Conservation (phyloP, 2,329 filamentous ascomycete genomes). For the Fusarium continuum region DNA sequence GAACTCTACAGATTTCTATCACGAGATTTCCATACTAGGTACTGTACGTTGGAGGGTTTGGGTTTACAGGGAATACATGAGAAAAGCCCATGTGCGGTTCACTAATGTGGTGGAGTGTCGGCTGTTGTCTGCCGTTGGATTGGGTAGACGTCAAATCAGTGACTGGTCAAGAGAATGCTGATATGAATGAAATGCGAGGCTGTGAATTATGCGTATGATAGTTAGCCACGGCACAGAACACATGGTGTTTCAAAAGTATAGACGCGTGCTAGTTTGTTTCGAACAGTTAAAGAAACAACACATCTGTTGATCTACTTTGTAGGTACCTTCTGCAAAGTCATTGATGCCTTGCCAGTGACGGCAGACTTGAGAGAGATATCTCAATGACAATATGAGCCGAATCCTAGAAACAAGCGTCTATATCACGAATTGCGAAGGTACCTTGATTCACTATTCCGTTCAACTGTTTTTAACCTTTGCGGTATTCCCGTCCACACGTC, state of each 20-base stretch:
- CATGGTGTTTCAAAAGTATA: conserved; percentile 8
- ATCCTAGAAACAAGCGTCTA: too few species aligned
- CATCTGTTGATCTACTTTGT: too few species aligned
- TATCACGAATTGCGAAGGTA: too few species aligned
- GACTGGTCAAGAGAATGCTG: conserved; percentile 1
- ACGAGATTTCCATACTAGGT: not conserved
- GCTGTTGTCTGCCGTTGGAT: too few species aligned
- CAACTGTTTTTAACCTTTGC: not conserved
- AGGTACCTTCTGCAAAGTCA: too few species aligned
- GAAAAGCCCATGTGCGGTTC: too few species aligned
- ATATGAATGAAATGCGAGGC: conserved; percentile 7
- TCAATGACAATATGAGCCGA: too few species aligned
- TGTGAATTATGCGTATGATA: not conserved
- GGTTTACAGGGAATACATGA: conserved; percentile 20
- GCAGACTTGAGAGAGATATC: too few species aligned
- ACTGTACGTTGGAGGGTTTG: not conserved
- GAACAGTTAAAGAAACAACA: not conserved
- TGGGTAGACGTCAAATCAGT: too few species aligned
- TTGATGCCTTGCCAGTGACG: not conserved
- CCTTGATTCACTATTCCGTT: not conserved
- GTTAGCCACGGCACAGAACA: not conserved
- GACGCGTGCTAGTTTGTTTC: conserved; percentile 6
- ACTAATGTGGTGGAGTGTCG: too few species aligned
- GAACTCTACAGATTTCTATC: not conserved
- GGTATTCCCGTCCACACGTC: not conserved